Conservation (phyloP, 805 yeast genomes). For the Kazachstania bromeliacearum region DNA sequence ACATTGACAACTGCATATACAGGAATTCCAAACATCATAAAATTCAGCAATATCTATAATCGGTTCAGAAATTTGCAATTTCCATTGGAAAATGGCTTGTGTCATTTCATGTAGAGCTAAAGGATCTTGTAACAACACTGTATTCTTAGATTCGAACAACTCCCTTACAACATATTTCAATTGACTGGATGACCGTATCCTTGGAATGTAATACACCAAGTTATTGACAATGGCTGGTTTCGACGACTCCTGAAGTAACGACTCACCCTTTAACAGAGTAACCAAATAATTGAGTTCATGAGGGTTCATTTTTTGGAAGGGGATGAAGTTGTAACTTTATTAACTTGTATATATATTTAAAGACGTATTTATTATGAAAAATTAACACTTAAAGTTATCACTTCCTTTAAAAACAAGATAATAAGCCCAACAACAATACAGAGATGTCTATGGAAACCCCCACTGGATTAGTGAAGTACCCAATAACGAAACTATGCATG, state of each 20-base stretch:
- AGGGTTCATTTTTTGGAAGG: slow-evolving; percentile 6
- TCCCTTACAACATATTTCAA: slow-evolving; percentile 10
- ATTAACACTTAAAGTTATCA: no score
- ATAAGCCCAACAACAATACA: background rate
- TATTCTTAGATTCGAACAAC: slow-evolving; percentile 10
- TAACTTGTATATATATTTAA: background rate
- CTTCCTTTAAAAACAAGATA: background rate
- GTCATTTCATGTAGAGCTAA: slow-evolving; percentile 12
- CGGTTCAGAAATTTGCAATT: slow-evolving; percentile 28
- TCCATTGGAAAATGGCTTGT: slow-evolving; percentile 21
- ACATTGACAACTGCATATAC: slow-evolving; percentile 8
- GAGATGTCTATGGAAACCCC: slow-evolving; percentile 15
- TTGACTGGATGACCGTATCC: slow-evolving; percentile 9
- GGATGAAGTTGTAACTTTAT: background rate
- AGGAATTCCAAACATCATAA: slow-evolving; percentile 17
- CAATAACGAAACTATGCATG: slow-evolving; percentile 24
- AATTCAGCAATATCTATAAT: slow-evolving; percentile 14
- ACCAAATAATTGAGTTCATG: slow-evolving; percentile 7
- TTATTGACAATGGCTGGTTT: slow-evolving; percentile 15
- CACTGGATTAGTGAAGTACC: slow-evolving; percentile 14
- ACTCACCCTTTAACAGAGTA: slow-evolving; percentile 1
- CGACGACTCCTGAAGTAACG: background rate
- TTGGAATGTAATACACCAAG: slow-evolving; percentile 22
- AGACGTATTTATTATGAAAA: background rate
- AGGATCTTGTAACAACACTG: slow-evolving; percentile 6